A percentile compares a stretch with the other conserved stretches of the same genome.
Conservation (phyloP, 257 asterid species). For the Echites panduratus region DNA sequence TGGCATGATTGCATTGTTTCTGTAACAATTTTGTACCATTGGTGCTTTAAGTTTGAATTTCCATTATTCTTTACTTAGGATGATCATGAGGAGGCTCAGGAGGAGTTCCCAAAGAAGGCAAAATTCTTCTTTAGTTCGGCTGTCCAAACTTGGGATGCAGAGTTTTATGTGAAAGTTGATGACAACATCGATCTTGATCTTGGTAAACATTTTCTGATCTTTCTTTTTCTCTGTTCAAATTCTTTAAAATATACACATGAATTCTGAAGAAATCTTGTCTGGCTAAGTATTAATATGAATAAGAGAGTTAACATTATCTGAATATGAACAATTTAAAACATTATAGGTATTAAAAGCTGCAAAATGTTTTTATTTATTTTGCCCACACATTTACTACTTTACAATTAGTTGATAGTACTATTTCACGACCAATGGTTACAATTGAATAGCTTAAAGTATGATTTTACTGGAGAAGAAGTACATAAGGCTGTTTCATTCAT, state of each 20-base stretch:
- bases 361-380: neutral
- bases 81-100: too few species aligned
- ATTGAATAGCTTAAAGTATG: neutral
- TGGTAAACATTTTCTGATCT: slow-evolving; percentile 35
- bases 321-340: neutral
- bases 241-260: slow-evolving; percentile 1
- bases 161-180: slow-evolving; percentile 74
- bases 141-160: slow-evolving; percentile 92
- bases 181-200: slow-evolving; percentile 67
- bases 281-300: neutral
- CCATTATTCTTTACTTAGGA: too few species aligned
- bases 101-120: too few species aligned
- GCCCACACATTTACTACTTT: neutral
- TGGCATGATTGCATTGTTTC: slow-evolving; percentile 62
- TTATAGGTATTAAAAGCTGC: neutral
- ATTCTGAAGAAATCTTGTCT: neutral
- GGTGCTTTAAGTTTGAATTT: too few species aligned
- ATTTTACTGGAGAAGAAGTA: neutral
- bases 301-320: neutral
- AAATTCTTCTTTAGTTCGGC: too few species aligned
- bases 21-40: too few species aligned
- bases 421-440: neutral
- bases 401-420: neutral
- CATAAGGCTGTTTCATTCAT: neutral
- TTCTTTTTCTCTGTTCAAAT: neutral